Base-by-base conservation (phyloP, 2,329 filamentous ascomycete species). In the Fusarium sp. region DNA sequence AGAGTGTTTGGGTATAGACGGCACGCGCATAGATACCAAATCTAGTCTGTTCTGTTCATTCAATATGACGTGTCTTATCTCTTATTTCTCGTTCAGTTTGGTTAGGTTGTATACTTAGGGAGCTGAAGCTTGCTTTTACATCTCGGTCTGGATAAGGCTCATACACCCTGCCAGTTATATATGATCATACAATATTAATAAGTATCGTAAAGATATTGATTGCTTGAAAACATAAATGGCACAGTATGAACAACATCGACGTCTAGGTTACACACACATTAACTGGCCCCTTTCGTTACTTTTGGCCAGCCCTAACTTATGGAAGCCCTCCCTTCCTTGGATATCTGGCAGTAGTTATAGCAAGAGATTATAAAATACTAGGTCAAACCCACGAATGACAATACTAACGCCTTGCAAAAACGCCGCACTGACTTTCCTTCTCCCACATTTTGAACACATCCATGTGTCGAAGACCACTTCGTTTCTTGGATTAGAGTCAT, bases 11-110 rank as follows among this genome's bases (percentile, higher is more conserved):
- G 74, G 56, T 60, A 79, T 79, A 79, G 77, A 79, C 75, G 77
- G 62, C 73, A 61, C 72, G 75, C 74, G 73, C 64, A 79, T 79
- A 79, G 77, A 79, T 79, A 79, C 77, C 77, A 79, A 77, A 75
- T 68, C 68, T 52, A 78, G 67, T 76, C 60, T 61, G 64, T 62
- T 60, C 56, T 69, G 35, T 45, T 65, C 18, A 28, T 64, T 61
- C 28, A 17, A 63, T 47, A 48, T 51, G 48, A 31, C 24, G 18
- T 59, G 57, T 60, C n/a, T 62, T 36, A 28, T 51, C 26, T 55
- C 24, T 39, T n/a, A n/a, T 28, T 39, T 41, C 20, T 55, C 35
- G 15, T 28, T 28, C 15, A 18, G 15, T 55, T 14, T 39, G 35
- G 35, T n/a, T 26, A 26, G 22, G 24, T n/a, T 26, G 13, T 26